Conservation (phyloP, 306 rosid genomes). For the Malus domestica region DNA sequence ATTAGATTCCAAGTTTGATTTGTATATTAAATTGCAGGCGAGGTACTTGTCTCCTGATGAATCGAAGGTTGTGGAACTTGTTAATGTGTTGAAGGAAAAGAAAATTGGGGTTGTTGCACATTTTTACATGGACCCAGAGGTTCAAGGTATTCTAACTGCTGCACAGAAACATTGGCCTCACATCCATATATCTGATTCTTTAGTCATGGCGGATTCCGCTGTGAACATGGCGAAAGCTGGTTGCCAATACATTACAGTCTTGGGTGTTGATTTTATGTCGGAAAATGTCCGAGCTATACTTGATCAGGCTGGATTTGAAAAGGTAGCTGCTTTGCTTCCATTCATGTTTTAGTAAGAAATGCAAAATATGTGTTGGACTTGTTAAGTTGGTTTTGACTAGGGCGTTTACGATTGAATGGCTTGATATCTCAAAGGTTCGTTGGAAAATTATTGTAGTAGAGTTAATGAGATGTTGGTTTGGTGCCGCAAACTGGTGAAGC, state of each 20-base stretch:
- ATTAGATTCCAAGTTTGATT: conserved; percentile 3
- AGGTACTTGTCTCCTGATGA: conserved; percentile 68
- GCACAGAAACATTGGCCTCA: conserved; percentile 98
- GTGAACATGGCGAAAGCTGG: conserved; percentile 86
- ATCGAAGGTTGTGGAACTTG: conserved; percentile 54
- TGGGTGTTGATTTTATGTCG: conserved; percentile 97
- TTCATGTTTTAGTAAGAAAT: not conserved
- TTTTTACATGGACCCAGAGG: conserved; percentile 99
- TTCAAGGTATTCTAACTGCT: conserved; percentile 86
- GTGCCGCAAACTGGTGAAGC: conserved; percentile 2
- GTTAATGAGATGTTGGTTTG: conserved; percentile 5
- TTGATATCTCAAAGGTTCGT: not conserved
- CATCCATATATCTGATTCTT: conserved; percentile 87
- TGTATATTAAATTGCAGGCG: conserved; percentile 56
- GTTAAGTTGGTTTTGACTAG: not conserved
- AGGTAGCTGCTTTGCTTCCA: conserved; percentile 36
- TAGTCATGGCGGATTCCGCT: conserved; percentile 96
- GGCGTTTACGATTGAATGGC: not conserved
- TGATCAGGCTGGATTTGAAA: conserved; percentile 86
- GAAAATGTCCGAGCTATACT: conserved; percentile 98
- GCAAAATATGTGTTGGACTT: not conserved
- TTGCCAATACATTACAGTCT: conserved; percentile 71
- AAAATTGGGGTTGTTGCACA: conserved; percentile 94
- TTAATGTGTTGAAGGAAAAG: conserved; percentile 64
- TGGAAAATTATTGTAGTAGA: not conserved